Evolutionary conservation across 1,284 basidiomycete genomes (phyloP).

Genomic region (Stereum hirsutum): DNA sequence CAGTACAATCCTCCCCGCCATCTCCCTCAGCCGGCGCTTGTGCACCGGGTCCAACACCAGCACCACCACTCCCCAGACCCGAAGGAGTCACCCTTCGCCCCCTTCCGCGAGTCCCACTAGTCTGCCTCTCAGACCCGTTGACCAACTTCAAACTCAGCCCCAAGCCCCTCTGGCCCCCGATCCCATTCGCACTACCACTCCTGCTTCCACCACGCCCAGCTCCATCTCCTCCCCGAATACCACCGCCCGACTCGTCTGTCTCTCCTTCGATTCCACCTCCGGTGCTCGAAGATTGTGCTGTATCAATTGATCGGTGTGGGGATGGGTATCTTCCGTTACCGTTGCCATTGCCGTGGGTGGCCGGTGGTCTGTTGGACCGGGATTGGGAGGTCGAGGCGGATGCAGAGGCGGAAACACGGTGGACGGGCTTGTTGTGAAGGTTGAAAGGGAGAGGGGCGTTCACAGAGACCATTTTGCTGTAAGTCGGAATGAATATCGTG

Average conservation of each 20-base stretch:
- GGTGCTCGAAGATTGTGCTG: constrained; percentile 7
- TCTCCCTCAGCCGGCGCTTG: neutral
- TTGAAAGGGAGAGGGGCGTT: constrained; percentile 57
- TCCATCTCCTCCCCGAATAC: neutral
- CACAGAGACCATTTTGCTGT: constrained; percentile 68
- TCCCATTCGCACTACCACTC: neutral
- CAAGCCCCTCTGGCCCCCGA: neutral
- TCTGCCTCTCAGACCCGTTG: neutral
- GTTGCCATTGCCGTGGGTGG: no score
- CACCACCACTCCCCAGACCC: no score
- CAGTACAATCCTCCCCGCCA: neutral
- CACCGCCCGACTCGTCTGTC: neutral
- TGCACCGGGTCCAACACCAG: no score
- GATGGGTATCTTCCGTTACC: constrained; percentile 12
- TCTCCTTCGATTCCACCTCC: neutral
- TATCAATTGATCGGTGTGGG: constrained; percentile 15
- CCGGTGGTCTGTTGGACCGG: no score
- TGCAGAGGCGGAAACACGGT: constrained; percentile 22
- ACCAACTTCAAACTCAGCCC: neutral
- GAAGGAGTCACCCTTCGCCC: neutral
- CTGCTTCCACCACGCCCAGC: neutral
- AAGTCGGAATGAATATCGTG: constrained; percentile 1
- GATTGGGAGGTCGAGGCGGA: no score
- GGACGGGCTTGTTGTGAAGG: constrained; percentile 40
- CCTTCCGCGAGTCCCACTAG: neutral